Evolutionary conservation across 139 green algal species (phyloP).

Genomic region (Limnomonas spitsbergensis): DNA sequence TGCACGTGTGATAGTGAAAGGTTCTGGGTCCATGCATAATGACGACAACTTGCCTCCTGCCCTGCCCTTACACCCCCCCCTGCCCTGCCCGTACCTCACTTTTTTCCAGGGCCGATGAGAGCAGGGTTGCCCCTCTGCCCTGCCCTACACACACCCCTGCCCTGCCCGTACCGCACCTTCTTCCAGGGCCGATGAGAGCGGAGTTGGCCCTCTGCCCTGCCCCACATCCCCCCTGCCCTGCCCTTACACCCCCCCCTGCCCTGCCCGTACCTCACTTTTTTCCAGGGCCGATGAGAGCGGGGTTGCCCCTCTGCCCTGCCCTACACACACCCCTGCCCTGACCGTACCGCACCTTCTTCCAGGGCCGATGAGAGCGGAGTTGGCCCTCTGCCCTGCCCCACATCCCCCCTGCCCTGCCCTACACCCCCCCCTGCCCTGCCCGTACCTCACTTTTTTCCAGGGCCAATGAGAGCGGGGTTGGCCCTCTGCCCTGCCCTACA

Average conservation of each 20-base stretch:
- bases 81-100: conserved; percentile 24
- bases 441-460: conserved; percentile 81
- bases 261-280: conserved; percentile 61
- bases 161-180: conserved; percentile 59
- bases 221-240: too few species aligned
- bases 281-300: conserved; percentile 85
- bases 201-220: conserved; percentile 89
- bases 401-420: too few species aligned
- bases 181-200: conserved; percentile 87
- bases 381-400: conserved; percentile 91
- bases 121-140: conserved; percentile 67
- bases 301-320: conserved; percentile 59
- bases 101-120: conserved; percentile 91
- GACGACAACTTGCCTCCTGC: too few species aligned
- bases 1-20: not conserved
- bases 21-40: not conserved
- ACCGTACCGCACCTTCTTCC: conserved; percentile 77
- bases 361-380: conserved; percentile 81
- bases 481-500: not conserved
- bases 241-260: too few species aligned
- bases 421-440: not conserved
- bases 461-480: conserved; percentile 85
- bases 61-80: too few species aligned
- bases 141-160: not conserved
- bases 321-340: not conserved